These are phyloP conservation scores for Cercospora brassicicola DNA, from an alignment of 2,329 filamentous ascomycete genomes.

Conservation along the genomic window DNA sequence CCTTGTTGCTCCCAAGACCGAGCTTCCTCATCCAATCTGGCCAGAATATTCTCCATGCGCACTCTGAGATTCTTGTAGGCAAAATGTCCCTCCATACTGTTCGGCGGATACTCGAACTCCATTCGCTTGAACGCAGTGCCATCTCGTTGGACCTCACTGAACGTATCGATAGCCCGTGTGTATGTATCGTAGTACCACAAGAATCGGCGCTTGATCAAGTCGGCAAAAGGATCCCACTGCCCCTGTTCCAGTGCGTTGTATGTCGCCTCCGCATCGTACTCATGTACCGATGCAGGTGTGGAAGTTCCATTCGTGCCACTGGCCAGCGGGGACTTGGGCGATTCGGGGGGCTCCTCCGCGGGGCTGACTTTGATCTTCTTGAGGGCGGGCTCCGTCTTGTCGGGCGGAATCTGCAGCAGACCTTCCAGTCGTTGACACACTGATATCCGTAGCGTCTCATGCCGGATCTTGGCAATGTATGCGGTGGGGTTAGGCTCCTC, in stretches of 20 bases:
- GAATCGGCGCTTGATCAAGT: constrained; percentile 86
- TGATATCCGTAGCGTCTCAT: constrained; percentile 83
- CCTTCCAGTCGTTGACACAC: constrained; percentile 83
- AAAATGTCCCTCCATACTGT: constrained; percentile 84
- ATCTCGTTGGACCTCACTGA: constrained; percentile 58
- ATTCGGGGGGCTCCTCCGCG: constrained; percentile 10
- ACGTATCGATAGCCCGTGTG: constrained; percentile 66
- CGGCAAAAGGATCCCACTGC: constrained; percentile 81
- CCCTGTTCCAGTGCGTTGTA: constrained; percentile 39
- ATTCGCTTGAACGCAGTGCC: constrained; percentile 70
- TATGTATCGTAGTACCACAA: constrained; percentile 96
- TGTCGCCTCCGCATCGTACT: constrained; percentile 45
- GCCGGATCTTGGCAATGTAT: constrained; percentile 67
- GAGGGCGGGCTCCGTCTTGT: constrained; percentile 19
- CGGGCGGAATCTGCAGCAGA: constrained; percentile 64
- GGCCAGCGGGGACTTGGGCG: constrained; percentile 14
- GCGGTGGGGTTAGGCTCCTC: constrained; percentile 30
- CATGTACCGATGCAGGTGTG: constrained; percentile 31
- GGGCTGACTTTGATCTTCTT: constrained; percentile 27
- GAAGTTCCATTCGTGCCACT: constrained; percentile 19
- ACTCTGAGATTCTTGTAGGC: constrained; percentile 72
- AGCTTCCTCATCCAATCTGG: constrained; percentile 70
- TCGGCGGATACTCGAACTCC: constrained; percentile 78
- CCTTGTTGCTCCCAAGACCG: constrained; percentile 71
- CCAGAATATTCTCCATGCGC: constrained; percentile 68